A percentile compares a stretch with the other conserved stretches of the same genome.
Evolutionary conservation across 225 moss, liverwort and hornwort species (phyloP).

Genomic region (Lunularia cruciata): DNA sequence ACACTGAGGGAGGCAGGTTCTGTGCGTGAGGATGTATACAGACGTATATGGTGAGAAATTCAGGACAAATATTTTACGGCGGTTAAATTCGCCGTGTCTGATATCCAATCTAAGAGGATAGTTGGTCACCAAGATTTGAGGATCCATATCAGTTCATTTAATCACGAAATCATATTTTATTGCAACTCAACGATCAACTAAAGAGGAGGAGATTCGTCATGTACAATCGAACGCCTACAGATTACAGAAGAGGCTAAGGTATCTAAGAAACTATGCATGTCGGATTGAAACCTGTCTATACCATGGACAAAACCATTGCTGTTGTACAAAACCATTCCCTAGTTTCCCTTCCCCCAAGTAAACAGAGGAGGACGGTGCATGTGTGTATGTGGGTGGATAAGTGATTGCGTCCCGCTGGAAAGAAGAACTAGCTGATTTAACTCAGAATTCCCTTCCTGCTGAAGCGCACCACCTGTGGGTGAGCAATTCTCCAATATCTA

Average conservation of each 20-base stretch:
- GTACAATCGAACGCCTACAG: not conserved
- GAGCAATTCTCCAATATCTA: not conserved
- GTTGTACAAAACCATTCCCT: conserved; percentile 5
- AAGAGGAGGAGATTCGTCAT: conserved; percentile 7
- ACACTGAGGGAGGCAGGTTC: not conserved
- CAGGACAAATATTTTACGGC: too few relatives aligned
- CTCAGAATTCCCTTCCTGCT: not conserved
- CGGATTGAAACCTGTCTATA: not conserved
- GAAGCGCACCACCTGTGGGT: not conserved
- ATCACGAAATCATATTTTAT: not conserved
- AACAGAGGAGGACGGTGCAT: not conserved
- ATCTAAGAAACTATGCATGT: not conserved
- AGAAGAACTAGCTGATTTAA: not conserved
- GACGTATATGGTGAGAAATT: too few relatives aligned
- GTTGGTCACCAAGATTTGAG: too few relatives aligned
- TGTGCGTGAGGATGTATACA: too few relatives aligned
- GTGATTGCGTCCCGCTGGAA: not conserved
- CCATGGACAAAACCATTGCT: not conserved
- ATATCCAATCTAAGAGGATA: too few relatives aligned
- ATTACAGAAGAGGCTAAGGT: not conserved
- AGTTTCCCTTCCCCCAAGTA: conserved; percentile 3
- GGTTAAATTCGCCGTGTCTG: too few relatives aligned
- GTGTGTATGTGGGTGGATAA: not conserved
- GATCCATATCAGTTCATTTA: too few relatives aligned
- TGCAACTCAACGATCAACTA: conserved; percentile 5